Base-by-base conservation (phyloP, 768 basidiomycete species). In the Panus rudis region DNA sequence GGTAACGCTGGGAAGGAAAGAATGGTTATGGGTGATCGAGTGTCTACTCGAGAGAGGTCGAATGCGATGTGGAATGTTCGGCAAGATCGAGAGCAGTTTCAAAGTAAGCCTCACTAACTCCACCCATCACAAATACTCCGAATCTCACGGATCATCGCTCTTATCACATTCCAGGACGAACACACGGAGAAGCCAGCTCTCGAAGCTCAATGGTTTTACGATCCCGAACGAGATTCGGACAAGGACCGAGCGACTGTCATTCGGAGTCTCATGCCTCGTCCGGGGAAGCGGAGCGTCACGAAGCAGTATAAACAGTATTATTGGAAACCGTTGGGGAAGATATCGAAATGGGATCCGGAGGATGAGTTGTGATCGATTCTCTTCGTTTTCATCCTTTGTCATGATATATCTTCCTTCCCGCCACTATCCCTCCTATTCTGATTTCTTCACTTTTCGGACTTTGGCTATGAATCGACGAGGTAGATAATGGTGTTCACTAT, bases 301-400 rank as follows among this genome's bases (percentile, higher is more conserved):
- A 87, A 82, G 72, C 82, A 86, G 64, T 84, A 81, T 48, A 89
- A 89, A 60, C 82, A 86, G 59, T 90, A 90, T 63, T 90, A 89
- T 63, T 89, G 79, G 65, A 70, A 72, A 22, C 86, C 86, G 7
- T 62, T 89, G 47, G 80, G 66, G 23, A 87, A 83, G 64, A 78
- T 82, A 19, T 75, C 77, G 33, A 66, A 76, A 52, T 87, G 84
- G 84, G 83, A 87, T 60, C 67, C 74, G 2, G 84, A 87, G 56
- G 84, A 86, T 48, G 80, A 72, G 26, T 44, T 57, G 11, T 61
- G 48, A 51, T 14, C 16, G 6, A n/a, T n/a, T n/a, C n/a, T n/a
- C n/a, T n/a, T n/a, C n/a, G n/a, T n/a, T n/a, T n/a, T n/a, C n/a
- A n/a, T n/a, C n/a, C n/a, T n/a, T n/a, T n/a, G n/a, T n/a, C n/a